Evolutionary conservation across 176 grass and related monocot species (phyloP).

Genomic region (Stipa capillata): DNA sequence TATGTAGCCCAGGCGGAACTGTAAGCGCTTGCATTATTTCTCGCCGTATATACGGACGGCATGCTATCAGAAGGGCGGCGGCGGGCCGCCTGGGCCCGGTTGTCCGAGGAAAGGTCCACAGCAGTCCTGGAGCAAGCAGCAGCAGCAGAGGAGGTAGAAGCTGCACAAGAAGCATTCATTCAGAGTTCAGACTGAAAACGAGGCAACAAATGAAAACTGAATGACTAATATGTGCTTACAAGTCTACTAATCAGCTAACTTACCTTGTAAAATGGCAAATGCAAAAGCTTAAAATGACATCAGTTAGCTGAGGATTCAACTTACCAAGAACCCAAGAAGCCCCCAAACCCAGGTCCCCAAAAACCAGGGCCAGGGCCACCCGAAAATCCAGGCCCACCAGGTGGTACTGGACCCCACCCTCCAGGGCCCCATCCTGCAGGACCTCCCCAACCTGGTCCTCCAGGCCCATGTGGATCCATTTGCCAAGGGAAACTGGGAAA

Average conservation of each 20-base stretch:
- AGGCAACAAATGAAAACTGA: neutral
- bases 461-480: slow-evolving; percentile 28
- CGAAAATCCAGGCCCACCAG: slow-evolving; percentile 9
- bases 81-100: slow-evolving; percentile 3
- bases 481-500: neutral
- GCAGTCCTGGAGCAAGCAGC: slow-evolving; percentile 40
- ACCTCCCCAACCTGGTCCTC: slow-evolving; percentile 31
- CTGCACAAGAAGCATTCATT: neutral
- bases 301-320: neutral
- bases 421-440: slow-evolving; percentile 10
- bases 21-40: slow-evolving; percentile 11
- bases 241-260: no score
- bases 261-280: no score
- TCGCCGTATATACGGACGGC: neutral
- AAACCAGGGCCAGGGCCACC: slow-evolving; percentile 26
- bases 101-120: slow-evolving; percentile 13
- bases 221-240: neutral
- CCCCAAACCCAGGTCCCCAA: neutral
- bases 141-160: slow-evolving; percentile 41
- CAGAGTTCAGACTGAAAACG: neutral
- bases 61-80: slow-evolving; percentile 21
- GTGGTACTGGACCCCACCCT: neutral
- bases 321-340: slow-evolving; percentile 36
- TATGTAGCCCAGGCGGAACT: neutral
- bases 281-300: neutral